Evolutionary conservation across 345 rosid genomes (phyloP).

Genomic region (Rhizophora apiculata): DNA sequence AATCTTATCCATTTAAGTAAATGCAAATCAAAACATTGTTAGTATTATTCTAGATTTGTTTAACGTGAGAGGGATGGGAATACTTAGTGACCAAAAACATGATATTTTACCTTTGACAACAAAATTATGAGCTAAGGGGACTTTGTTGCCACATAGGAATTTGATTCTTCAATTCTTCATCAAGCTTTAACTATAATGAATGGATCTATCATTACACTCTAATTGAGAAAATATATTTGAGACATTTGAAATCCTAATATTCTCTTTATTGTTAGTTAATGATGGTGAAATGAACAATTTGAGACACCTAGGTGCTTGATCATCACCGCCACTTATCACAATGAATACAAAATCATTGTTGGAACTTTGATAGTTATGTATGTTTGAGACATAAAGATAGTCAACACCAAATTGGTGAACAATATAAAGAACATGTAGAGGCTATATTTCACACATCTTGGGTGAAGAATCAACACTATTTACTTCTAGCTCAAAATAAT

Average conservation of each 20-base stretch:
- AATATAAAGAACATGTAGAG: constrained; percentile 47
- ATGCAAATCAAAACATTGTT: too few species aligned
- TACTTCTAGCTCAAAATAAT: constrained; percentile 27
- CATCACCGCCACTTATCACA: constrained; percentile 93
- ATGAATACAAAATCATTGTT: constrained; percentile 35
- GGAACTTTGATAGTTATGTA: constrained; percentile 29
- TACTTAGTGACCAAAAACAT: background rate
- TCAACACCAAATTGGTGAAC: constrained; percentile 89
- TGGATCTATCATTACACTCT: constrained; percentile 17
- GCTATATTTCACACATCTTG: constrained; percentile 54
- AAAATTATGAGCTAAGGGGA: constrained; percentile 74
- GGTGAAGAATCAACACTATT: constrained; percentile 32
- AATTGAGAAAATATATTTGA: constrained; percentile 15
- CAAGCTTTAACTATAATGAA: constrained; percentile 25
- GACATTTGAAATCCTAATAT: constrained; percentile 15
- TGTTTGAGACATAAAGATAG: constrained; percentile 65
- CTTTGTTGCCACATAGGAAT: constrained; percentile 38
- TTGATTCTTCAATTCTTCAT: constrained; percentile 36
- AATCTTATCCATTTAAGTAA: too few species aligned
- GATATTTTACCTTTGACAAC: constrained; percentile 73
- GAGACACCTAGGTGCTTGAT: constrained; percentile 77
- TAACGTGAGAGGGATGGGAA: too few species aligned
- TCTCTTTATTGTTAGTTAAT: constrained; percentile 14
- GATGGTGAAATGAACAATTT: constrained; percentile 34
- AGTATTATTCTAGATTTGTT: too few species aligned